Evolutionary conservation across 225 moss, liverwort and hornwort species (phyloP).

Genomic region (Thuidium tamariscinum): DNA sequence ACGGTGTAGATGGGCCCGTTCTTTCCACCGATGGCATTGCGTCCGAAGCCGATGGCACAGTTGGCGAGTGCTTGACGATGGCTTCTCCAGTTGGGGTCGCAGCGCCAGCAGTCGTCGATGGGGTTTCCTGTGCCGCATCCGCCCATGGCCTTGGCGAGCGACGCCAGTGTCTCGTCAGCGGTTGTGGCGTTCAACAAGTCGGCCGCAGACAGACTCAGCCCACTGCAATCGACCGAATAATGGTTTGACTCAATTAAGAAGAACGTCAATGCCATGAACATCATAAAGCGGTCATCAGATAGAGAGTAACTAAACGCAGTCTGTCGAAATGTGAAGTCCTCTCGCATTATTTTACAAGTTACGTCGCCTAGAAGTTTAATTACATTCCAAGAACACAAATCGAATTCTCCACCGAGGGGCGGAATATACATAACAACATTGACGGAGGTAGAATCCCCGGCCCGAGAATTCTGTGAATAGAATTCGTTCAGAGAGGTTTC

Average conservation of each 20-base stretch:
- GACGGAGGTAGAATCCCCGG: too few relatives aligned
- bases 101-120: slow-evolving; percentile 42
- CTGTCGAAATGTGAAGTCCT: neutral
- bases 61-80: slow-evolving; percentile 27
- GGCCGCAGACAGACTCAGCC: neutral
- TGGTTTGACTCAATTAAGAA: neutral
- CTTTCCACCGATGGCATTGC: slow-evolving; percentile 29
- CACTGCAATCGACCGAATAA: neutral
- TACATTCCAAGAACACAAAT: too few relatives aligned
- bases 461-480: neutral
- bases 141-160: slow-evolving; percentile 17
- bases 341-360: too few relatives aligned
- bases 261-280: too few relatives aligned
- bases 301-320: neutral
- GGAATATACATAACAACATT: neutral
- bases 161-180: neutral
- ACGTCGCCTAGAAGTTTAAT: too few relatives aligned
- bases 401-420: neutral
- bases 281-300: too few relatives aligned
- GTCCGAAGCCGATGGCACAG: slow-evolving; percentile 30
- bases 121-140: slow-evolving; percentile 24
- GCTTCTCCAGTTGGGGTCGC: slow-evolving; percentile 23
- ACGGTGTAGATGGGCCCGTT: slow-evolving; percentile 28
- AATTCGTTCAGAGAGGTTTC: neutral
- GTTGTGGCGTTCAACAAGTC: neutral